A percentile compares a stretch with the other conserved stretches of the same genome.
Evolutionary conservation across 75 land plant species (phyloP).

Genomic region (Larix kaempferi): DNA sequence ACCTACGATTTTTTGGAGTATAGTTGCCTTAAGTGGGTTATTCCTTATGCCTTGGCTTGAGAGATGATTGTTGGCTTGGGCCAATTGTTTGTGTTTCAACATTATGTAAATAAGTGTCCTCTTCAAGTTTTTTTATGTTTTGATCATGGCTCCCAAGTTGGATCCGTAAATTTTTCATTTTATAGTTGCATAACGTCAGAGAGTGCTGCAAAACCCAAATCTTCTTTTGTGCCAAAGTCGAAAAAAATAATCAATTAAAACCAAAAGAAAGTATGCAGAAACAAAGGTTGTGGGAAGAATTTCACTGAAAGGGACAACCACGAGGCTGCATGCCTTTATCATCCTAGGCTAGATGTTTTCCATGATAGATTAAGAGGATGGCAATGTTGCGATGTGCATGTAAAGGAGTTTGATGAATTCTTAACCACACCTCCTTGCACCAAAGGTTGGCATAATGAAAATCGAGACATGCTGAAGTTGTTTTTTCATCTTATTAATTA

Average conservation of each 20-base stretch:
- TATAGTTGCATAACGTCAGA: not conserved
- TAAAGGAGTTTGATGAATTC: slow-evolving; percentile 98
- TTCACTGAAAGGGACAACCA: slow-evolving; percentile 91
- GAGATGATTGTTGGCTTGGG: too few relatives aligned
- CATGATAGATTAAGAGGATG: slow-evolving; percentile 92
- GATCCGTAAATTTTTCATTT: not conserved
- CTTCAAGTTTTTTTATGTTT: too few relatives aligned
- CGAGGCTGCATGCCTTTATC: slow-evolving; percentile 77
- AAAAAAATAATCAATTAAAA: slow-evolving; percentile 63
- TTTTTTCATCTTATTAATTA: not conserved
- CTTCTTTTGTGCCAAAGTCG: slow-evolving; percentile 8
- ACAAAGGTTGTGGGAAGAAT: slow-evolving; percentile 82
- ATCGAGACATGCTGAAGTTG: slow-evolving; percentile 14
- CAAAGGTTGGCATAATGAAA: slow-evolving; percentile 88
- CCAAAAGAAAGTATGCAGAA: slow-evolving; percentile 67
- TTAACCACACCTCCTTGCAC: slow-evolving; percentile 88
- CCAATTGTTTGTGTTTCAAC: too few relatives aligned
- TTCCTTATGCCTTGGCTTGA: too few relatives aligned
- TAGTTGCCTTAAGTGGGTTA: too few relatives aligned
- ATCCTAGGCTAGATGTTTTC: slow-evolving; percentile 94
- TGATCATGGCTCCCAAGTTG: slow-evolving; percentile 46
- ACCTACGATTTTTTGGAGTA: too few relatives aligned
- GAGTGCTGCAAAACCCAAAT: slow-evolving; percentile 1
- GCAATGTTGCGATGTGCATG: slow-evolving; percentile 93
- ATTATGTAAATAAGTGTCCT: too few relatives aligned